A percentile compares a stretch with the other conserved stretches of the same genome.
phyloP scores from a whole-genome alignment of 179 eudicot species.

The Carnegiea gigantea region DNA sequence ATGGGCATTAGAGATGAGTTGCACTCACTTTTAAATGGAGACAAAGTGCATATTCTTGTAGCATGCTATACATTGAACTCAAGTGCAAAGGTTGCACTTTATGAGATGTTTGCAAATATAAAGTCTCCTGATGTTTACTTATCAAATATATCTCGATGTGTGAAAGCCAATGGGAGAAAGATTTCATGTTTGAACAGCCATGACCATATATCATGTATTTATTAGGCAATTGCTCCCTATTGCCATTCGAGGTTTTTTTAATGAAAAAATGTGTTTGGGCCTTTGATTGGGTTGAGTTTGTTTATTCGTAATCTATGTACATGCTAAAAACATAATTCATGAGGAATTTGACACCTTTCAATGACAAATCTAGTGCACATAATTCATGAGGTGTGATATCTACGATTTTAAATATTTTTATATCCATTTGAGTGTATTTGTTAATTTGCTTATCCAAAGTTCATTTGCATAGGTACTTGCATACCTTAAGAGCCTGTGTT shows the following conservation, averaged over 20 bases:
- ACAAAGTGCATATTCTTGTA: neutral
- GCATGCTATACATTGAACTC: neutral
- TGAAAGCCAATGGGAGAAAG: neutral
- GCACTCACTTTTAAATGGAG: neutral
- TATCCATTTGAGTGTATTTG: neutral
- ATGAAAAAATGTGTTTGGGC: neutral
- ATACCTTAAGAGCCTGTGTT: no score
- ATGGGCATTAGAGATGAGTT: neutral
- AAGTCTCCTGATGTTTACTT: neutral
- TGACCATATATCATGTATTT: slow-evolving; percentile 16
- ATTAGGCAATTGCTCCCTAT: slow-evolving; percentile 15
- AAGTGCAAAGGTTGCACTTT: neutral
- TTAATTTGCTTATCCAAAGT: neutral
- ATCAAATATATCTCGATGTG: neutral
- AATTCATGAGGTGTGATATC: neutral
- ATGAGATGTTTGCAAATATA: neutral
- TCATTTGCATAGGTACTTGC: no score
- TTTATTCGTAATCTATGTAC: neutral
- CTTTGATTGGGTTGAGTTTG: neutral
- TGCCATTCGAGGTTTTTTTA: neutral
- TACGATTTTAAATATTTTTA: neutral
- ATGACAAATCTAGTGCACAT: neutral
- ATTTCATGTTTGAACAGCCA: slow-evolving; percentile 14
- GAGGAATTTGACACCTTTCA: neutral
- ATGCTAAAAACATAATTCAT: neutral